Percentiles rank a stretch among this genome's conserved stretches.
Evolutionary conservation across 2,329 filamentous ascomycete genomes (phyloP).

Genomic region (Lomentospora prolificans): DNA sequence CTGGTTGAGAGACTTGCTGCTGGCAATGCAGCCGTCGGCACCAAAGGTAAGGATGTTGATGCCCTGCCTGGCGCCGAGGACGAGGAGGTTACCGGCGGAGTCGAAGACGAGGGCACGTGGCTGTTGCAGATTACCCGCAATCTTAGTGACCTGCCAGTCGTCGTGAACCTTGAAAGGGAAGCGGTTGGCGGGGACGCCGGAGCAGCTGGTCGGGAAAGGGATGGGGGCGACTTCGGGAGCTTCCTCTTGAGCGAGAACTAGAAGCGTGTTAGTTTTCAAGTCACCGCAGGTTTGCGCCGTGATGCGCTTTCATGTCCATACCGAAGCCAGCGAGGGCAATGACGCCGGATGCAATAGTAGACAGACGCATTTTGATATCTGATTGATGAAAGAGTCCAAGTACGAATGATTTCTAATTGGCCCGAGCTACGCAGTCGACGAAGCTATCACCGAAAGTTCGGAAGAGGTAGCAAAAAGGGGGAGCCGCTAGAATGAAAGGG

Average conservation of each 20-base stretch:
- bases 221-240: neutral
- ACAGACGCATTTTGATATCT: slow-evolving; percentile 1
- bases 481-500: too few species aligned
- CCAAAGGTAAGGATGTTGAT: slow-evolving; percentile 30
- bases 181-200: slow-evolving; percentile 2
- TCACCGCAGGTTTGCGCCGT: too few species aligned
- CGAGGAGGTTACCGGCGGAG: slow-evolving; percentile 25
- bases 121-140: slow-evolving; percentile 4
- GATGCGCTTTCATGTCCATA: neutral
- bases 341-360: neutral
- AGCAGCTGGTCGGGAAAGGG: slow-evolving; percentile 7
- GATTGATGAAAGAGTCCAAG: neutral
- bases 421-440: too few species aligned
- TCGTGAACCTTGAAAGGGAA: slow-evolving; percentile 4
- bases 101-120: slow-evolving; percentile 21
- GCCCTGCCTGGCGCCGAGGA: slow-evolving; percentile 25
- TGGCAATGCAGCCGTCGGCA: slow-evolving; percentile 27
- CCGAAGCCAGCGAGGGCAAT: slow-evolving; percentile 2
- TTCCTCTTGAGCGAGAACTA: slow-evolving; percentile 2
- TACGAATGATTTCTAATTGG: neutral
- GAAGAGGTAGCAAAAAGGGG: too few species aligned
- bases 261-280: neutral
- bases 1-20: slow-evolving; percentile 24
- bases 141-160: slow-evolving; percentile 7
- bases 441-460: too few species aligned